These are phyloP conservation scores for Candida mesenterica DNA, from an alignment of 1,139 yeast genomes.

Conservation along the genomic window DNA sequence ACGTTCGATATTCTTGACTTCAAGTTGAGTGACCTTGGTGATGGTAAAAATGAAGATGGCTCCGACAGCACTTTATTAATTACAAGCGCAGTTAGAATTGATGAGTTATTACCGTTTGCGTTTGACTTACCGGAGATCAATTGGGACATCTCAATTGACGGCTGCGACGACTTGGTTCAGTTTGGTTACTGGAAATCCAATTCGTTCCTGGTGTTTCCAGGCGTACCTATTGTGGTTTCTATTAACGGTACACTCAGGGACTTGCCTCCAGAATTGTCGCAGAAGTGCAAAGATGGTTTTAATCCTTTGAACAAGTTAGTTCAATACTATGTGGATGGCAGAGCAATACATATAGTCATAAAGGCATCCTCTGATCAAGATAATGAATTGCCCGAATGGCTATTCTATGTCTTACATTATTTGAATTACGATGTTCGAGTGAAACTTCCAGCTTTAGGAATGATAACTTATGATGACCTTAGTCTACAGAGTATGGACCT, in stretches of 20 bases:
- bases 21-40: conserved; percentile 5
- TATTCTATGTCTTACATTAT: conserved; percentile 19
- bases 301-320: conserved; percentile 26
- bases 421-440: conserved; percentile 13
- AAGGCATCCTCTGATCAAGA: conserved; percentile 18
- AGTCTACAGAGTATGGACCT: conserved; percentile 9
- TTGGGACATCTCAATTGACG: conserved; percentile 29
- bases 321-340: conserved; percentile 20
- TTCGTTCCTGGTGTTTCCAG: conserved; percentile 18
- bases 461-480: conserved; percentile 1
- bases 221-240: conserved; percentile 13
- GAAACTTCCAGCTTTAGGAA: conserved; percentile 9
- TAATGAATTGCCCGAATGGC: conserved; percentile 26
- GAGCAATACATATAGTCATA: conserved; percentile 17
- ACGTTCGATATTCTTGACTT: conserved; percentile 3
- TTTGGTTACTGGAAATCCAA: conserved; percentile 27
- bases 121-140: conserved; percentile 20
- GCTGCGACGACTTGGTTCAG: conserved; percentile 22
- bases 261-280: conserved; percentile 19
- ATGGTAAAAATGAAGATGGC: conserved; percentile 1
- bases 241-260: conserved; percentile 18
- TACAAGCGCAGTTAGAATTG: conserved; percentile 6
- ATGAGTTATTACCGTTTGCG: conserved; percentile 20
- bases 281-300: conserved; percentile 17
- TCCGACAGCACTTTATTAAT: conserved; percentile 2